These are phyloP conservation scores for Cinchona pubescens DNA, from an alignment of 257 asterid genomes.

Conservation along the genomic window DNA sequence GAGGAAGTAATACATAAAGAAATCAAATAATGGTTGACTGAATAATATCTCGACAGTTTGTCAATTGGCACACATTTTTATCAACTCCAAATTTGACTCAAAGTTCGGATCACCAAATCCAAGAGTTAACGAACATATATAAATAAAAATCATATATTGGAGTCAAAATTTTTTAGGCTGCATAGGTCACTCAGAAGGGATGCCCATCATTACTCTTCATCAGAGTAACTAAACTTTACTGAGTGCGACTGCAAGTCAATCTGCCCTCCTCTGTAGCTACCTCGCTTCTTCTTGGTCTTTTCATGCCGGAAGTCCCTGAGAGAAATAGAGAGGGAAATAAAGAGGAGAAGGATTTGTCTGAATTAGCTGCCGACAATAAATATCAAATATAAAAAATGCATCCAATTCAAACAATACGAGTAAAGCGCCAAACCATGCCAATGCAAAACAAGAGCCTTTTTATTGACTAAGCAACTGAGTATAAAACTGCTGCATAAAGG, in stretches of 20 bases:
- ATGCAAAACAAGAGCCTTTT: neutral
- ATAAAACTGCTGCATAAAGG: neutral
- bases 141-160: neutral
- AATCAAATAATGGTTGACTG: neutral
- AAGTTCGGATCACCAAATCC: neutral
- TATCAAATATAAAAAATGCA: neutral
- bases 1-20: neutral
- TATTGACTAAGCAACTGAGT: neutral
- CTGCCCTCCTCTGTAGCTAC: conserved; percentile 91
- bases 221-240: conserved; percentile 73
- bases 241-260: conserved; percentile 81
- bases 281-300: conserved; percentile 97
- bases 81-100: neutral
- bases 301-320: conserved; percentile 49
- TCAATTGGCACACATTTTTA: neutral
- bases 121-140: neutral
- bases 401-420: neutral
- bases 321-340: neutral
- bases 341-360: neutral
- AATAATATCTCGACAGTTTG: neutral
- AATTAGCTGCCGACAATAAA: neutral
- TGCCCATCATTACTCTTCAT: conserved; percentile 41
- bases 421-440: neutral
- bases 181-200: neutral
- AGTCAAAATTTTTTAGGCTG: neutral